These are phyloP conservation scores for Pseudocercospora eumusae DNA, from an alignment of 2,329 filamentous ascomycete genomes.

Conservation along the genomic window DNA sequence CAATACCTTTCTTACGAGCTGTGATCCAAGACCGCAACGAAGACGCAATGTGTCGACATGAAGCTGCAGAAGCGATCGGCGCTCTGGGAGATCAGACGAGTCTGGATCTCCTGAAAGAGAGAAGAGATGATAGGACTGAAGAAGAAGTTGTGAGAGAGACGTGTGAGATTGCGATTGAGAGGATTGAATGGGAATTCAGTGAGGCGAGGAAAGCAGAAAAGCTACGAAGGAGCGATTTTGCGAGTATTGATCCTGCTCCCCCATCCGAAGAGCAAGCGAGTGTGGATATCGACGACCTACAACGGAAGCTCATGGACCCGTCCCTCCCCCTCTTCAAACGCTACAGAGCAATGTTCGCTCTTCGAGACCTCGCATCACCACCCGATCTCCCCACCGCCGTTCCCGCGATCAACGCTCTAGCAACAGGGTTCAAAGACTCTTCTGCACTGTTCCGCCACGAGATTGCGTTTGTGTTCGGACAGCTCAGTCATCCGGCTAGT, in stretches of 20 bases:
- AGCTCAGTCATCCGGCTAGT: conserved; percentile 92
- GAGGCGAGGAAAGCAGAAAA: conserved; percentile 71
- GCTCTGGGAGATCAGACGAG: conserved; percentile 76
- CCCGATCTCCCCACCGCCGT: conserved; percentile 86
- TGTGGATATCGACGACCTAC: conserved; percentile 72
- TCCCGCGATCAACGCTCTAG: conserved; percentile 81
- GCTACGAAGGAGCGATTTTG: conserved; percentile 75
- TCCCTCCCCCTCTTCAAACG: conserved; percentile 80
- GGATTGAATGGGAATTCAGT: conserved; percentile 90
- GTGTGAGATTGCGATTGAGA: conserved; percentile 92
- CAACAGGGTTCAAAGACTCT: conserved; percentile 78
- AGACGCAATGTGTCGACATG: conserved; percentile 93
- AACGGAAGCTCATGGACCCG: conserved; percentile 75
- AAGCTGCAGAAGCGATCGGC: conserved; percentile 91
- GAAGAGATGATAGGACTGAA: conserved; percentile 75
- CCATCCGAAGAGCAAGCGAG: conserved; percentile 63
- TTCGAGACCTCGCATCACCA: conserved; percentile 91
- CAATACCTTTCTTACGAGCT: conserved; percentile 69
- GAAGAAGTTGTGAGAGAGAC: conserved; percentile 85
- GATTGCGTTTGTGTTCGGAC: conserved; percentile 96
- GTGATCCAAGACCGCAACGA: conserved; percentile 79
- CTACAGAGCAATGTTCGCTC: conserved; percentile 97
- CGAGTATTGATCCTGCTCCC: conserved; percentile 91
- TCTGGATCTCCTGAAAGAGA: conserved; percentile 69
- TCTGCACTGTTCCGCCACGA: conserved; percentile 97